These are phyloP conservation scores for Apiospora marii DNA, from an alignment of 2,329 filamentous ascomycete genomes.

Conservation along the genomic window DNA sequence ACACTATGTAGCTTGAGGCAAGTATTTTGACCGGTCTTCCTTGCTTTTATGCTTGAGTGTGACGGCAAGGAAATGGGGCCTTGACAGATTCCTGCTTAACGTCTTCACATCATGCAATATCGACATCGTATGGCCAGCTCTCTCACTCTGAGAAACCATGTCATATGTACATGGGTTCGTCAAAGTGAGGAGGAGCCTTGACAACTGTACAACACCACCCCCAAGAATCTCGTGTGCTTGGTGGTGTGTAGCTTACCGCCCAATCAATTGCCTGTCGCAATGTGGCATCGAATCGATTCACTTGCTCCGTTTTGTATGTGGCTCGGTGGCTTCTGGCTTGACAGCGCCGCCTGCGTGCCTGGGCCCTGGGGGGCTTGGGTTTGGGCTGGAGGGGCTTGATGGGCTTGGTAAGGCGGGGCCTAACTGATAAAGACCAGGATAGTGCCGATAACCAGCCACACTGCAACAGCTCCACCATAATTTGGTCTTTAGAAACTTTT, in stretches of 20 bases:
- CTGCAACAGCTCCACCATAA: conserved; percentile 12
- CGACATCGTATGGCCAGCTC: neutral
- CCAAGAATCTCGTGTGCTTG: neutral
- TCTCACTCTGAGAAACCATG: neutral
- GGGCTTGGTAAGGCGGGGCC: neutral
- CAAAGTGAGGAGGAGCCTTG: conserved; percentile 11
- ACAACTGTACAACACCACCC: conserved; percentile 23
- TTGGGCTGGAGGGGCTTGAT: neutral
- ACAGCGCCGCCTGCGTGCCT: neutral
- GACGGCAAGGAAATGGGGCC: conserved; percentile 5
- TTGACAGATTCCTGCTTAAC: neutral
- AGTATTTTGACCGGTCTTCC: conserved; percentile 6
- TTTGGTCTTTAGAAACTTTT: conserved; percentile 11
- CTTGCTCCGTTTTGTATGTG: neutral
- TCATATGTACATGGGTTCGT: conserved; percentile 7
- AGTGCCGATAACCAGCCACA: neutral
- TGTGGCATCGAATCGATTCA: neutral
- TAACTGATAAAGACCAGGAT: neutral
- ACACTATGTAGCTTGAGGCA: neutral
- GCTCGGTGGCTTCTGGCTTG: conserved; percentile 9
- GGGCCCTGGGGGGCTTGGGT: neutral
- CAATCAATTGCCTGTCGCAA: conserved; percentile 8
- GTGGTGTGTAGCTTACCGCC: conserved; percentile 24
- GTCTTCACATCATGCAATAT: neutral
- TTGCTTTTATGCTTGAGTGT: conserved; percentile 16